These are phyloP conservation scores for Diaporthe caulivora DNA, from an alignment of 2,329 filamentous ascomycete genomes.

Conservation along the genomic window DNA sequence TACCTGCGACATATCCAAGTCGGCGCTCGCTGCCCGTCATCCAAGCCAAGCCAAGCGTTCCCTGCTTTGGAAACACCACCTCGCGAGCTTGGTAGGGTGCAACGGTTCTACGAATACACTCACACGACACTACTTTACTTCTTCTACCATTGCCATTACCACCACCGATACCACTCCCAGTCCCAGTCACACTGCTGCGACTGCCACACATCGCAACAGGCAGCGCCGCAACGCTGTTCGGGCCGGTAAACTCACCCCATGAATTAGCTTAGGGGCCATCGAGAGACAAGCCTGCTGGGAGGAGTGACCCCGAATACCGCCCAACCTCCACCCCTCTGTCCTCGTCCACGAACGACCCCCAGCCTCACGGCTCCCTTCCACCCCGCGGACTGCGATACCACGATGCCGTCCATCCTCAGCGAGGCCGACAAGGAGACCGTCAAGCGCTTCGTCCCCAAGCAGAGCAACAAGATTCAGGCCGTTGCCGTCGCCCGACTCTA, in stretches of 20 bases:
- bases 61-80: slow-evolving; percentile 24
- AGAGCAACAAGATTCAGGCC: slow-evolving; percentile 96
- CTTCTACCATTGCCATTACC: not conserved
- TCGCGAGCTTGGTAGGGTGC: slow-evolving; percentile 26
- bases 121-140: slow-evolving; percentile 28
- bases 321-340: slow-evolving; percentile 10
- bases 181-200: not conserved
- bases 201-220: slow-evolving; percentile 14
- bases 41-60: slow-evolving; percentile 28
- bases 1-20: slow-evolving; percentile 31
- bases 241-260: slow-evolving; percentile 22
- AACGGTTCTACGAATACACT: not conserved
- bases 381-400: slow-evolving; percentile 42
- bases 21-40: slow-evolving; percentile 16
- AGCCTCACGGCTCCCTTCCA: slow-evolving; percentile 32
- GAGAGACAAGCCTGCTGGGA: slow-evolving; percentile 29
- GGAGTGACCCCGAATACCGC: slow-evolving; percentile 20
- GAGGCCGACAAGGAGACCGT: slow-evolving; percentile 97
- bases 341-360: slow-evolving; percentile 39
- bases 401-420: slow-evolving; percentile 78
- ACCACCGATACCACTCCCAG: not conserved
- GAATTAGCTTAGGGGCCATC: slow-evolving; percentile 19
- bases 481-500: slow-evolving; percentile 95
- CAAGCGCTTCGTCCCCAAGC: slow-evolving; percentile 92
- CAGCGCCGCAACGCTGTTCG: not conserved